Evolutionary conservation across 139 green algal genomes (phyloP), one percentile per base, ranked within the genome.

Genomic region (Trebouxia sp.): DNA sequence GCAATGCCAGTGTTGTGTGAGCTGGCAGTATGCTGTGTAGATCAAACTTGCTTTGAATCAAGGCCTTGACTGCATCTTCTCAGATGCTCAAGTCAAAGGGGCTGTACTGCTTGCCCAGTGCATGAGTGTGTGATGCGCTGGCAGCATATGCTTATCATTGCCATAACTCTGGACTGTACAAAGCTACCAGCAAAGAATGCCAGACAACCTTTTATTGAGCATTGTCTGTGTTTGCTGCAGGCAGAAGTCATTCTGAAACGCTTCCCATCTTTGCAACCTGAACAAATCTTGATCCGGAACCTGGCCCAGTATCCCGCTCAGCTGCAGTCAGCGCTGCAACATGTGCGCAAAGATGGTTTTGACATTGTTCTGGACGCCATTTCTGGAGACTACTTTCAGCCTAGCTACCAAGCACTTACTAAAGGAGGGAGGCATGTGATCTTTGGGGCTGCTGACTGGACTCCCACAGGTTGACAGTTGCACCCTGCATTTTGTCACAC

Each of bases 321-420:
- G 32, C 62, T 72, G 32, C 62, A 72, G 32, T 72, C 62, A 45
- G 62, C 62, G 42, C 62, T 72, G 35, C 15, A 10, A 10, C 15
- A 17, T 72, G 62, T 72, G 14, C n/a, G 32, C 35, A 42, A 42
- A 8, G 62, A 72, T 30, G 62, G 62, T 35, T 72, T 72, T 45
- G 62, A 72, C 62, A 72, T 72, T 10, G 62, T 72, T 32, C 35
- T 72, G 11, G 62, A 72, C 37, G 62, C 62, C n/a, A 43, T 72
- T 22, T 72, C 62, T 72, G 62, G 62, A 37, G 62, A 72, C 20
- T 72, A 72, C 12, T 72, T 72, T 15, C 62, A 72, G 62, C 32
- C 62, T 26, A 72, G 62, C 62, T 72, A 72, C 35, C 32, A 72
- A 22, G 62, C 62, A 24, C 24, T 72, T 32, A 14, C 62, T n/a